Evolutionary conservation across 78 protist genomes (phyloP), one percentile per base, ranked within the genome.

Genomic region (Dictyostelium purpureum): DNA sequence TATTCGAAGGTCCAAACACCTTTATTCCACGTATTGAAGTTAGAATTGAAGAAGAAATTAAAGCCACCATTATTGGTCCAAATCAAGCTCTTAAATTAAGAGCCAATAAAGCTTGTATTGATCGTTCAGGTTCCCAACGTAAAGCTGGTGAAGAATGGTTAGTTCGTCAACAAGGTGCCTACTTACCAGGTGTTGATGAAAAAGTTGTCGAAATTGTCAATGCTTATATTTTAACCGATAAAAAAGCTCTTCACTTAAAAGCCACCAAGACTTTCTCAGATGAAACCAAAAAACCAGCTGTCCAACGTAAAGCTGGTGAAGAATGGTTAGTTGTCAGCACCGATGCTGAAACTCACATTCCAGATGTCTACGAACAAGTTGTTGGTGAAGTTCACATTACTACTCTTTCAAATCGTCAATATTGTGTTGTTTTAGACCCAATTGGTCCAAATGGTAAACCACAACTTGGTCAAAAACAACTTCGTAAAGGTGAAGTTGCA

Each of bases 101-200:
- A n/a, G 97, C 97, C 42, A 28, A 35, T 21, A 94, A 96, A 59
- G 97, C 96, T 43, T 93, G 92, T 40, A 21, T 35, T 9, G 96
- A 79, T 16, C 71, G 57, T 97, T 45, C 28, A 12, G 77, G 74
- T 73, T 78, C 28, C 47, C 0, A 24, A 33, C 91, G 45, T 69
- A 10, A 6, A 40, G 97, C 97, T 54, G 97, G 98, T 70, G 97
- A 96, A 66, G 97, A 97, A 89, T 97, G 98, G 98, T 82, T 96
- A 26, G 90, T 88, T 21, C 93, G 61, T 57, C 98, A 97, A 35
- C 97, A 97, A 43, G 76, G 56, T 91, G 40, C 92, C 38, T 85
- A 85, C 38, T 21, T 33, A 35, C 92, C 92, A 85, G 33, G 67
- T 31, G 90, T 94, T 28, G 95, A 95, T 52, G 97, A 80, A 26